Percentiles rank a stretch among this genome's conserved stretches.
phyloP scores from a whole-genome alignment of 2,329 filamentous ascomycete species.

The Drechslerella coelobrocha region DNA sequence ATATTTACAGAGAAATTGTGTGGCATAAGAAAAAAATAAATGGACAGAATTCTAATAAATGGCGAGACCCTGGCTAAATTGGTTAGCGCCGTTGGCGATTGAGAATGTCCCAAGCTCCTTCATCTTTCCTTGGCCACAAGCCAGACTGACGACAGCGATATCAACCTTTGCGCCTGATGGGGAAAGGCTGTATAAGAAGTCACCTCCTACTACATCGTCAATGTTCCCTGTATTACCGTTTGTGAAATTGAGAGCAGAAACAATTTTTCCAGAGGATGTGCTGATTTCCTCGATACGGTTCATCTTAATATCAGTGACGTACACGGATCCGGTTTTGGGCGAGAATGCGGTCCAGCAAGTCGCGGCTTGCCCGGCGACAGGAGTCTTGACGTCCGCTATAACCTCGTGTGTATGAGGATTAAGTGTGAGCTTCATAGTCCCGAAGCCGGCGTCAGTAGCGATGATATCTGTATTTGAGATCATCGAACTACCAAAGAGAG shows the following conservation, averaged over 20 bases:
- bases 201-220: conserved; percentile 65
- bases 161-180: conserved; percentile 47
- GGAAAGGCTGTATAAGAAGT: conserved; percentile 66
- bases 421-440: conserved; percentile 63
- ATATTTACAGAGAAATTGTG: conserved; percentile 2
- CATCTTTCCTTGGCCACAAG: conserved; percentile 35
- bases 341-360: conserved; percentile 68
- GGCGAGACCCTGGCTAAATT: conserved; percentile 27
- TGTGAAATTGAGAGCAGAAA: conserved; percentile 60
- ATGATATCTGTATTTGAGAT: conserved; percentile 63
- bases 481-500: conserved; percentile 65
- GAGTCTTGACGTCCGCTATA: conserved; percentile 42
- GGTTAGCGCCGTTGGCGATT: conserved; percentile 22
- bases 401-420: conserved; percentile 58
- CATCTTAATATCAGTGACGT: conserved; percentile 65
- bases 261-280: conserved; percentile 61
- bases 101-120: conserved; percentile 39
- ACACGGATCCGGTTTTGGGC: conserved; percentile 62
- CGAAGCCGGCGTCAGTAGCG: conserved; percentile 67
- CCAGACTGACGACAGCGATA: conserved; percentile 31
- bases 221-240: conserved; percentile 65
- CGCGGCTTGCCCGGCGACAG: conserved; percentile 63
- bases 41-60: conserved; percentile 15
- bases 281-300: conserved; percentile 68
- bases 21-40: neutral